Base-by-base conservation (phyloP, 495 filamentous ascomycete genomes). In the Symbiotaphrina buchneri region DNA sequence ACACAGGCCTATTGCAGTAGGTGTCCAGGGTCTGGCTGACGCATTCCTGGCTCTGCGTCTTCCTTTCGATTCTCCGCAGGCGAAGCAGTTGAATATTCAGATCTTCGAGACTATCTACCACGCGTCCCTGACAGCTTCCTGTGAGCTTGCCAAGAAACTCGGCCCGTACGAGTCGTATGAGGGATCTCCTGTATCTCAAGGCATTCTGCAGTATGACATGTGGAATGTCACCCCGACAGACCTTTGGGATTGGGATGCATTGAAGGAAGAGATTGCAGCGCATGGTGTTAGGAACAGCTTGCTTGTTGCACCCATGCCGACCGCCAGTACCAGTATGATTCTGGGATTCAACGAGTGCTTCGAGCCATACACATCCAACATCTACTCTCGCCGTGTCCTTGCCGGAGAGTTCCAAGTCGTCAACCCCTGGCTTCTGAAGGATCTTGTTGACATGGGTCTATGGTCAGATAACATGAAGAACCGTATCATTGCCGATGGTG, bases 401-500 rank as follows among this genome's bases (percentile, higher is more conserved):
- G 87, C 87, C 36, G 87, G 87, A 46, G 87, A 97, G 50, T 97
- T 97, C 71, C 87, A 97, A 56, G 80, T 97, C 30, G 87, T 97
- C 53, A 97, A 97, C 63, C 87, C 87, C 18, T 95, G 90, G 90
- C 58, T 97, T 29, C 70, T 97, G 33, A 94, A 93, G 63, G 87
- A 97, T 45, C 69, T 97, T 10, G 87, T 97, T 35, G 87, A 97
- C 43, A 75, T 94, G 60, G 87, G 87, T 38, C 65, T 97, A 19
- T 97, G 87, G 87, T 93, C 84, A 21, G 87, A 97, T 55, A 83
- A 82, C 63, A 97, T 97, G 87, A 97, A 97, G 68, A 97, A 97
- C 61, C 81, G 87, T 41, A 97, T 97, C 62, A 95, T 97, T 44
- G 74, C 87, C 38, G 85, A 87, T 29, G 82, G 81, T 39, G 87